A percentile compares a stretch with the other conserved stretches of the same genome.
These are phyloP conservation scores for Cercophora scortea DNA, from an alignment of 495 filamentous ascomycete species.

Conservation along the genomic window DNA sequence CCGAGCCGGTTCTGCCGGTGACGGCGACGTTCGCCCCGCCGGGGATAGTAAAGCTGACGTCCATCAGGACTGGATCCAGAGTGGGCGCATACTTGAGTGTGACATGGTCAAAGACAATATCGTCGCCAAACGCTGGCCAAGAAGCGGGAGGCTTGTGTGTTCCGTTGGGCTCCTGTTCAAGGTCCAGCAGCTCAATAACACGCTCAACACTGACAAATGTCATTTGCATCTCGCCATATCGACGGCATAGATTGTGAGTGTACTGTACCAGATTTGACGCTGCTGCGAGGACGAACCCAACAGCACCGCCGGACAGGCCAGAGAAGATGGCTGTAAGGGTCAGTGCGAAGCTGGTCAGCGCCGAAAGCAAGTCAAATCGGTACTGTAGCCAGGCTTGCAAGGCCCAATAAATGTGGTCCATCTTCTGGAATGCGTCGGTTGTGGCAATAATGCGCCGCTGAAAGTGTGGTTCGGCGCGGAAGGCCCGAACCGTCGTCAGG, in stretches of 20 bases:
- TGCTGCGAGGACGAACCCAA: slow-evolving; percentile 65
- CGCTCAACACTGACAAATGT: slow-evolving; percentile 83
- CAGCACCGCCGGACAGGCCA: slow-evolving; percentile 60
- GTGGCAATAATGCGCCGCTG: slow-evolving; percentile 66
- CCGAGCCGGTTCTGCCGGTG: slow-evolving; percentile 56
- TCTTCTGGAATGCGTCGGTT: slow-evolving; percentile 78
- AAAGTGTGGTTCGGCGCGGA: slow-evolving; percentile 64
- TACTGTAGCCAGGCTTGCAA: slow-evolving; percentile 75
- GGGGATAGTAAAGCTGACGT: slow-evolving; percentile 60
- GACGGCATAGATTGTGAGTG: slow-evolving; percentile 64
- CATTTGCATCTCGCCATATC: slow-evolving; percentile 80
- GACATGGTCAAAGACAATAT: slow-evolving; percentile 67
- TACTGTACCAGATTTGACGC: slow-evolving; percentile 55
- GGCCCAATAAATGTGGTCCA: slow-evolving; percentile 91
- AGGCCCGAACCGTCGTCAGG: slow-evolving; percentile 71
- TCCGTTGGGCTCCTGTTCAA: slow-evolving; percentile 65
- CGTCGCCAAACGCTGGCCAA: slow-evolving; percentile 64
- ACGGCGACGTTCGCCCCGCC: slow-evolving; percentile 64
- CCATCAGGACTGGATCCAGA: slow-evolving; percentile 57
- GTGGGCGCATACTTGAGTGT: slow-evolving; percentile 71
- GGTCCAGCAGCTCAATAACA: slow-evolving; percentile 65
- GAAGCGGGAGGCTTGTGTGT: slow-evolving; percentile 56
- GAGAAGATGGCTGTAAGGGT: slow-evolving; percentile 64
- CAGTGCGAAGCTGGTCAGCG: slow-evolving; percentile 60
- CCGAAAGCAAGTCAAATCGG: slow-evolving; percentile 66